Evolutionary conservation across 768 basidiomycete species (phyloP).

Genomic region (Mycena galericulata): DNA sequence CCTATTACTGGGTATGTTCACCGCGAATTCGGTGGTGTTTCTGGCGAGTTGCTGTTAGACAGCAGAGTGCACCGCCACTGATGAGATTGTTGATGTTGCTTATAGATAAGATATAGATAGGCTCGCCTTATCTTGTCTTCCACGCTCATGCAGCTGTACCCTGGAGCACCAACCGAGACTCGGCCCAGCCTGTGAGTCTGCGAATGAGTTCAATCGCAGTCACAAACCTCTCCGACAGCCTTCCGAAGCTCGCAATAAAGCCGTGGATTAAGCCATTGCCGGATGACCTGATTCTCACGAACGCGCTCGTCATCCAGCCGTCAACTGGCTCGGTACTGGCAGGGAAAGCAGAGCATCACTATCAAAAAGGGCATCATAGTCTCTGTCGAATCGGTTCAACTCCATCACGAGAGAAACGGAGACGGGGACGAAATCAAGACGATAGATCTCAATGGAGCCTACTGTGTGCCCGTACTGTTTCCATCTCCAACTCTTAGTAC

Average conservation of each 20-base stretch:
- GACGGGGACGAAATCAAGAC: conserved; percentile 26
- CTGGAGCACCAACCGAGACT: conserved; percentile 32
- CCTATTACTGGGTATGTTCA: no score
- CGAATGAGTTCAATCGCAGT: no score
- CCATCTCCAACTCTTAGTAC: not conserved
- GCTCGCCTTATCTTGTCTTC: no score
- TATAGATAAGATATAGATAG: no score
- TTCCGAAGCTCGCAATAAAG: conserved; percentile 47
- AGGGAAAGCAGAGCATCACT: conserved; percentile 41
- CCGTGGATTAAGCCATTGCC: conserved; percentile 48
- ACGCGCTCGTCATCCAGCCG: conserved; percentile 50
- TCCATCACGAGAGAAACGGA: conserved; percentile 2
- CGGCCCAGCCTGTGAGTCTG: conserved; percentile 31
- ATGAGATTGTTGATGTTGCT: no score
- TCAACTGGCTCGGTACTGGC: conserved; percentile 37
- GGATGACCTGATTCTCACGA: conserved; percentile 43
- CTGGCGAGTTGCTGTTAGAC: no score
- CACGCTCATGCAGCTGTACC: conserved; percentile 16
- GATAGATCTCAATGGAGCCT: conserved; percentile 50
- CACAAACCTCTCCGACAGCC: conserved; percentile 18
- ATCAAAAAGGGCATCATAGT: conserved; percentile 45
- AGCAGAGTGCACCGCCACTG: no score
- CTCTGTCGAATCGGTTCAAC: conserved; percentile 33
- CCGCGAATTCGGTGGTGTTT: no score
- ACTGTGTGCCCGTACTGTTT: conserved; percentile 51